Evolutionary conservation across 805 yeast species (phyloP).

Genomic region (Soucietia sequanensis): DNA sequence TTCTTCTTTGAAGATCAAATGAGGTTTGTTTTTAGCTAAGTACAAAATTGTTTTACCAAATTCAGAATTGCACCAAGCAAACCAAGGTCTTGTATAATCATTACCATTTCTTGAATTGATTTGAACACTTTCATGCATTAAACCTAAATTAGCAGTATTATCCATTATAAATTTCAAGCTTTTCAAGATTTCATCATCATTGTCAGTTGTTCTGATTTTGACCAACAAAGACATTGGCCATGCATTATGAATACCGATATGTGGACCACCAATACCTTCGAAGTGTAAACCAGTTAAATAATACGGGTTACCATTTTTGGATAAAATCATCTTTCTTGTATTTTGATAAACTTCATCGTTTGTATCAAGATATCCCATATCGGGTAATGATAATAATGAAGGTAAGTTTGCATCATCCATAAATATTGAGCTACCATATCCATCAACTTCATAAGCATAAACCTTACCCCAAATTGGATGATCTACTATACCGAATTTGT

Average conservation of each 20-base stretch:
- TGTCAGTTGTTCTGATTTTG: constrained; percentile 69
- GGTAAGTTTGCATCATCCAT: constrained; percentile 96
- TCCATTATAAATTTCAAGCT: constrained; percentile 51
- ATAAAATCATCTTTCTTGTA: constrained; percentile 73
- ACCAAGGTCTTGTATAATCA: constrained; percentile 82
- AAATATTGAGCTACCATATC: constrained; percentile 66
- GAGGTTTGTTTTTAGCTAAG: constrained; percentile 70
- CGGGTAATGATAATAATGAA: constrained; percentile 75
- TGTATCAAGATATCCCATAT: constrained; percentile 58
- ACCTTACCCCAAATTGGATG: constrained; percentile 74
- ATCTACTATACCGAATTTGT: constrained; percentile 59
- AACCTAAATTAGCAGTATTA: constrained; percentile 71
- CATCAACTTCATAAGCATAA: constrained; percentile 87
- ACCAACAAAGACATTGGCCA: constrained; percentile 91
- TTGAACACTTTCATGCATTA: constrained; percentile 79
- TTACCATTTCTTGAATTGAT: constrained; percentile 51
- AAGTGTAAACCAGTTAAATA: constrained; percentile 61
- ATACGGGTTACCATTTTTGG: constrained; percentile 75
- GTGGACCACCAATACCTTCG: constrained; percentile 89
- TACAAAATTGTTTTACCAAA: constrained; percentile 85
- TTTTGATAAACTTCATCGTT: constrained; percentile 66
- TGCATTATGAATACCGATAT: constrained; percentile 73
- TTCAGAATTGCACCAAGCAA: constrained; percentile 92
- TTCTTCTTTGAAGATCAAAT: constrained; percentile 57
- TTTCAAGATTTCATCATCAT: constrained; percentile 63